Conservation (phyloP, 2,329 filamentous ascomycete genomes). For the Verticillium nubilum region DNA sequence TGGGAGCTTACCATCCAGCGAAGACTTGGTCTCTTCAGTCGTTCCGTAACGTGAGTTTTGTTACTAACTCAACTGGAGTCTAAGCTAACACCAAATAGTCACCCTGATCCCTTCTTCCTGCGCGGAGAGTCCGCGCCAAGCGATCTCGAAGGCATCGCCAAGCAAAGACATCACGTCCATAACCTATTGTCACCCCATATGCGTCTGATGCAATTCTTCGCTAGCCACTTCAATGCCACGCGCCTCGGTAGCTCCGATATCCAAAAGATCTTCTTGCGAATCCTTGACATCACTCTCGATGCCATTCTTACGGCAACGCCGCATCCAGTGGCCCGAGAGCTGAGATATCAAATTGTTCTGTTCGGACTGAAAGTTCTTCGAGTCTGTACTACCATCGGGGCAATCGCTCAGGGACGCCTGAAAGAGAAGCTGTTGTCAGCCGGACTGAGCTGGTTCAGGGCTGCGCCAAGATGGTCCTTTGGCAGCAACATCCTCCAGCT, state of each 20-base stretch:
- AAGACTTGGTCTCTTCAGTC: conserved; percentile 76
- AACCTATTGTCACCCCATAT: conserved; percentile 83
- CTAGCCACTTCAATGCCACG: conserved; percentile 91
- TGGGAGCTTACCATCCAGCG: conserved; percentile 83
- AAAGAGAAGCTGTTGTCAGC: conserved; percentile 88
- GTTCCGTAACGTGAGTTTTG: conserved; percentile 52
- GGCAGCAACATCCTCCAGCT: conserved; percentile 90
- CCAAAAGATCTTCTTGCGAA: conserved; percentile 73
- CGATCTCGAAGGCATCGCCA: conserved; percentile 68
- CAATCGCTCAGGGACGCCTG: conserved; percentile 67
- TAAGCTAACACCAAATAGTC: conserved; percentile 30
- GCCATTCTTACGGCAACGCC: conserved; percentile 64
- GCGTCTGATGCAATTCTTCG: conserved; percentile 79
- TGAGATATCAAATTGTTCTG: conserved; percentile 83
- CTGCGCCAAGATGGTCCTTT: conserved; percentile 85
- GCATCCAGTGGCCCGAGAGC: conserved; percentile 84
- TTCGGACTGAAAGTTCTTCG: conserved; percentile 76
- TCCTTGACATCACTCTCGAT: conserved; percentile 74
- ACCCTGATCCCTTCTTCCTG: conserved; percentile 82
- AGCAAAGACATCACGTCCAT: conserved; percentile 72
- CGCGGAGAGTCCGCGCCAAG: conserved; percentile 92
- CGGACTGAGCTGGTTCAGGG: conserved; percentile 82
- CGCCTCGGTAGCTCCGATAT: conserved; percentile 78
- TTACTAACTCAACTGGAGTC: neutral
- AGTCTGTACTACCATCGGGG: conserved; percentile 61